Evolutionary conservation across 2,329 filamentous ascomycete genomes (phyloP), one percentile per base, ranked within the genome.

Genomic region (Cercospora zeae-maydis): DNA sequence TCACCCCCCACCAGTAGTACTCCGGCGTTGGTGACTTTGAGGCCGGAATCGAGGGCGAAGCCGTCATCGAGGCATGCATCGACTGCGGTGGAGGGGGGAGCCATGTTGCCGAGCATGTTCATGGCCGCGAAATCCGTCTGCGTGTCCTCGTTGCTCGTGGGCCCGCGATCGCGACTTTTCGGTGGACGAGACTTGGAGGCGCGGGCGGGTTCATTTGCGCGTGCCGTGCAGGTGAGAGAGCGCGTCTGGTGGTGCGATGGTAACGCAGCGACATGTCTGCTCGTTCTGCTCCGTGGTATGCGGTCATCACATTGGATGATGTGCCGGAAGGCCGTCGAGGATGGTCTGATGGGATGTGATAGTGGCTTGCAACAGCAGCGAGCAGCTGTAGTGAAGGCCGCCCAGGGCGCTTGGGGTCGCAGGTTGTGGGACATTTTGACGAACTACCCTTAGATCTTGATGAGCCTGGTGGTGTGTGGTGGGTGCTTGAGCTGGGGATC

Each of bases 1-100:
- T 98, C 92, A 5, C 93, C 93, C 42, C 87, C 88, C 1, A 97
- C 84, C 4, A 99, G 82, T 65, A 99, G 75, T 27, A 92, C 84
- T 0, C 92, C 93, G 57, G 86, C 83, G 0, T 85, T 86, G 1
- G 80, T 78, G 31, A 96, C 86, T 58, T 85, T 87, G 36, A 90
- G 79, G 10, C 93, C 92, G 70, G 88, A 96, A 77, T 95, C 90
- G 51, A 99, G 81, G 67, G 89, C 86, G 76, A 99, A 99, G 1
- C 95, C 95, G 71, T 93, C 88, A 63, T 84, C 80, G 63, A 90
- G 86, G 78, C 91, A 96, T 5, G 89, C 87, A 70, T 97, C 92
- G 51, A 99, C 86, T 1, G 87, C 87, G 0, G 92, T 96, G 0
- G 92, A 87, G 0, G 93, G 95, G 3, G 85, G 81, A 0, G 92